Evolutionary conservation across 768 basidiomycete species (phyloP), one percentile per base, ranked within the genome.

Genomic region (Hysterangium stoloniferum): DNA sequence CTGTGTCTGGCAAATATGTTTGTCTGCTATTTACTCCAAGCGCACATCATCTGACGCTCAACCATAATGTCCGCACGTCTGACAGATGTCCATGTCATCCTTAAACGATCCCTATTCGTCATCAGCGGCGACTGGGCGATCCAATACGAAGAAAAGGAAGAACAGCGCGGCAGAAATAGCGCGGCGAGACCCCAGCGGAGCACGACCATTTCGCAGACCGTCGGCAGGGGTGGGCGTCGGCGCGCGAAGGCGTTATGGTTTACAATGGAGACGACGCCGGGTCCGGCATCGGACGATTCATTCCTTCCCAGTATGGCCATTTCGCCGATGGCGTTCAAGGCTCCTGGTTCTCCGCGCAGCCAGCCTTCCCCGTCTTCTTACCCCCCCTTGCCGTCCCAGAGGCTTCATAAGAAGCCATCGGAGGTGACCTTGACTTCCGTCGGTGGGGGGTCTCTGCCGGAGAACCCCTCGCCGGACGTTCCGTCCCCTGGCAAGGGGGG

Each of bases 221-320:
- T 45, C 17, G 44, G 44, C 15, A 13, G 20, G 29, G 44, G 44
- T 12, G 44, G 44, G 7, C 44, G 44, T 33, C 44, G 44, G 11
- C 44, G 44, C 17, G 44, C 44, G 8, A 45, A 45, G 27, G 44
- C 44, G 12, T 32, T 45, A 32, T 32, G 44, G 44, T 45, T 45
- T 20, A 45, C 44, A 19, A 45, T 45, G 44, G 44, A 45, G 17
- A 45, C 44, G 20, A 1, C 42, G 42, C 41, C 19, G n/a, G 44
- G 12, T 17, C 4, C 2, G 12, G 42, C 15, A 8, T 19, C 6
- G 28, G 27, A 32, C 22, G 28, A 33, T 13, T 45, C 44, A n/a
- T 45, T 45, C n/a, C 19, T 45, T 27, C 44, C 44, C 6, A 45
- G 44, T 31, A 45, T 45, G 44, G 7, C 33, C 12, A 13, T 45